phyloP scores from a whole-genome alignment of 345 rosid genomes.

The Nasturtium officinale region DNA sequence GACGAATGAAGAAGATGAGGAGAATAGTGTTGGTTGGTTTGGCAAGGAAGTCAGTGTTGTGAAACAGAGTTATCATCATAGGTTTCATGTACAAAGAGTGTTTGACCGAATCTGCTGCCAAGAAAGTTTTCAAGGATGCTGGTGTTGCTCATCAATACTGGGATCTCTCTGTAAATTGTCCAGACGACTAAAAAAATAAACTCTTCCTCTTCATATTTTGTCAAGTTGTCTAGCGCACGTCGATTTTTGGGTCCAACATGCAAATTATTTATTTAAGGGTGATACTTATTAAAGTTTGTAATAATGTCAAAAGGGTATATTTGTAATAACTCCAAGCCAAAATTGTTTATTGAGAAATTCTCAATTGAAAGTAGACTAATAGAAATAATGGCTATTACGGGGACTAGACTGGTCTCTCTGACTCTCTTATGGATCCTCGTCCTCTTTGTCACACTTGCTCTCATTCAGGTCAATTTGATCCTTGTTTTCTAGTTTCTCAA shows the following conservation, averaged over 20 bases:
- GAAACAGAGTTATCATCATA: no score
- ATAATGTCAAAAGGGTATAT: neutral
- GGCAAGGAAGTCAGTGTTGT: no score
- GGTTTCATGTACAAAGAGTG: no score
- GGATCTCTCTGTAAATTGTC: constrained; percentile 72
- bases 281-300: neutral
- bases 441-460: constrained; percentile 64
- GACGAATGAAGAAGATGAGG: no score
- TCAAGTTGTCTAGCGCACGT: neutral
- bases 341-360: no score
- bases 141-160: constrained; percentile 64
- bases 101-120: no score
- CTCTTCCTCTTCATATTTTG: neutral
- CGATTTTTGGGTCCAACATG: neutral
- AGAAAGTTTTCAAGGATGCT: constrained; percentile 55
- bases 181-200: constrained; percentile 35
- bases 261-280: neutral
- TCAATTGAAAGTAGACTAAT: no score
- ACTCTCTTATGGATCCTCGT: constrained; percentile 60
- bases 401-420: constrained; percentile 52
- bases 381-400: constrained; percentile 55
- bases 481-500: neutral
- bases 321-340: no score
- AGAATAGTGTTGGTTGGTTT: no score
- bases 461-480: constrained; percentile 62